These are phyloP conservation scores for Sungouiella thailandica DNA, from an alignment of 805 yeast genomes.

Conservation along the genomic window DNA sequence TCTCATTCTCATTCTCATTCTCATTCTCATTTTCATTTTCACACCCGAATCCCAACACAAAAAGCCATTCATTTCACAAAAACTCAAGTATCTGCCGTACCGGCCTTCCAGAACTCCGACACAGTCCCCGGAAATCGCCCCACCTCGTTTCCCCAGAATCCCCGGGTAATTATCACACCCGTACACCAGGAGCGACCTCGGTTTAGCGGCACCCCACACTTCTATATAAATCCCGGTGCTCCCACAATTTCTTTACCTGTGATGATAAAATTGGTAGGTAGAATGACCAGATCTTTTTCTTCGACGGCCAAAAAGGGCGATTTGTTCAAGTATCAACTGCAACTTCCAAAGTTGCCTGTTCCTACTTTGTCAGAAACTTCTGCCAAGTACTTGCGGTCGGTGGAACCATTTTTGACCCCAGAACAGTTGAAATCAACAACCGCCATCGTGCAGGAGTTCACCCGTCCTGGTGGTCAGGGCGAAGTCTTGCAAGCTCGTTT, in stretches of 20 bases:
- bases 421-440: conserved; percentile 50
- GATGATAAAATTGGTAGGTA: conserved; percentile 13
- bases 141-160: too few species aligned
- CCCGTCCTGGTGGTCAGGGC: conserved; percentile 57
- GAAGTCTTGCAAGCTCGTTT: conserved; percentile 66
- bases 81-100: too few species aligned
- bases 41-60: too few species aligned
- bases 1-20: too few species aligned
- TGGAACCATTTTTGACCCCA: conserved; percentile 59
- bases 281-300: conserved; percentile 16
- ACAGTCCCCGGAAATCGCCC: too few species aligned
- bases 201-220: conserved; percentile 2
- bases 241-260: conserved; percentile 1
- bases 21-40: too few species aligned
- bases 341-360: conserved; percentile 81
- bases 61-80: too few species aligned
- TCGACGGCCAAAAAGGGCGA: conserved; percentile 48
- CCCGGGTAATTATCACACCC: too few species aligned
- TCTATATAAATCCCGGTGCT: background rate
- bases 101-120: too few species aligned
- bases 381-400: conserved; percentile 60
- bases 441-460: conserved; percentile 59
- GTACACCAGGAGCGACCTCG: conserved; percentile 3
- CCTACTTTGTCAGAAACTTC: conserved; percentile 75
- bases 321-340: conserved; percentile 65